Conservation (phyloP, 1,284 basidiomycete genomes). For the Cutaneotrichosporon dermatis region DNA sequence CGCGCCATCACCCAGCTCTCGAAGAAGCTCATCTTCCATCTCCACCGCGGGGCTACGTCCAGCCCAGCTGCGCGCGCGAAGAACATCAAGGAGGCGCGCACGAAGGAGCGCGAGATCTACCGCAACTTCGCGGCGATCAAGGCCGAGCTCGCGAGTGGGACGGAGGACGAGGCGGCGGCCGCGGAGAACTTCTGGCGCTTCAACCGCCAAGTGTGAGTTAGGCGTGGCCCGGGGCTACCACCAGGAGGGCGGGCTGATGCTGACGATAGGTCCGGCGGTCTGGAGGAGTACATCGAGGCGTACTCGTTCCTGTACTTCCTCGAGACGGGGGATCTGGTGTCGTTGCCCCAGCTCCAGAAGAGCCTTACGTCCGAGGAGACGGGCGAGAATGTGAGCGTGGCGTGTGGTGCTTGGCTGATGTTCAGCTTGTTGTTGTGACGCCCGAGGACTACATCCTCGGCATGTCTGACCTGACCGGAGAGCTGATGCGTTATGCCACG, state of each 20-base stretch:
- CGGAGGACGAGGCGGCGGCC: slow-evolving; percentile 51
- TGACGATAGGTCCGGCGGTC: slow-evolving; percentile 49
- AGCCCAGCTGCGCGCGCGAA: slow-evolving; percentile 36
- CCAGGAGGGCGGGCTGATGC: not conserved
- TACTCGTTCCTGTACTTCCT: slow-evolving; percentile 85
- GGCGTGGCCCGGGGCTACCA: not conserved
- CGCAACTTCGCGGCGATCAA: slow-evolving; percentile 61
- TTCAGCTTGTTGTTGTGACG: slow-evolving; percentile 60
- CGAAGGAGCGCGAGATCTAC: slow-evolving; percentile 69
- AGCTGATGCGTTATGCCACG: slow-evolving; percentile 91
- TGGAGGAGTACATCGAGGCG: slow-evolving; percentile 92
- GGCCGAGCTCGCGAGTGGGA: slow-evolving; percentile 56
- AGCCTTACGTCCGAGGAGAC: slow-evolving; percentile 54
- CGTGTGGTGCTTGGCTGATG: not conserved
- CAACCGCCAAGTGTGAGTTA: slow-evolving; percentile 65
- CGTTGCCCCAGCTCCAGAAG: slow-evolving; percentile 64
- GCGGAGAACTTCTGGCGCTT: slow-evolving; percentile 66
- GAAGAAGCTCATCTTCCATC: slow-evolving; percentile 89
- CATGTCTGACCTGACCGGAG: slow-evolving; percentile 88
- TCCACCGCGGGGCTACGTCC: slow-evolving; percentile 65
- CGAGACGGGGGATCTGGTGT: slow-evolving; percentile 65
- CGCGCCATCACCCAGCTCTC: slow-evolving; percentile 87
- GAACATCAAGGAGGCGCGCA: slow-evolving; percentile 54
- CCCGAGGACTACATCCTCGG: slow-evolving; percentile 85
- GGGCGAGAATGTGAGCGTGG: slow-evolving; percentile 9